Evolutionary conservation across 2,329 filamentous ascomycete genomes (phyloP), one percentile per base, ranked within the genome.

Genomic region (Trichoderma arundinaceum): DNA sequence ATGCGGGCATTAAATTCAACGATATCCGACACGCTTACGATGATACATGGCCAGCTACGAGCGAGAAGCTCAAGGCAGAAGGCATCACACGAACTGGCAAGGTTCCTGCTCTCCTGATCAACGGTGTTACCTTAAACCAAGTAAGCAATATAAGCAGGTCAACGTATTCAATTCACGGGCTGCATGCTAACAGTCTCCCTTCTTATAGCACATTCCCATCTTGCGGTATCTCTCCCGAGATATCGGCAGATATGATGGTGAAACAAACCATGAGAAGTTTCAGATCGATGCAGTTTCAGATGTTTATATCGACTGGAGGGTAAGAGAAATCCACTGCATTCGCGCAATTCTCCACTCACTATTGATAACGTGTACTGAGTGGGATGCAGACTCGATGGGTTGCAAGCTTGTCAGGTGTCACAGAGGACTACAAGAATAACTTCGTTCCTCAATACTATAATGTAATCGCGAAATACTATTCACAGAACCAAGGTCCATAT

Each of bases 271-370:
- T 2, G 78, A 79, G 22, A 79, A 78, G 63, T 79, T 75, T 44
- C 17, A 75, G 2, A 72, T 79, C 0, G 78, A 80, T 65, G 70
- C 73, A 1, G 76, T 79, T 0, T 65, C 77, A 1, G 78, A 79
- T 38, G 66, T 79, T 10, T 80, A 80, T 35, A 72, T 76, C 7
- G 78, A 80, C 46, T 79, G 78, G 78, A 72, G 78, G 49, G 78
- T 78, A 67, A 71, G 75, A 70, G 0, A 5, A 56, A 4, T n/a
- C 0, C 6, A 46, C 7, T 33, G 3, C n/a, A 7, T 9, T 33
- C 12, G 5, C 7, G 3, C n/a, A 33, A 4, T 4, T 8, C 3
- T 1, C 10, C 1, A 0, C 54, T 33, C n/a, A 15, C n/a, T 39
- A 4, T 28, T 28, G 22, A 28, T 28, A 28, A 28, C 19, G 15